phyloP scores from a whole-genome alignment of 2,329 filamentous ascomycete species.

The Hymenoscyphus salicellus region DNA sequence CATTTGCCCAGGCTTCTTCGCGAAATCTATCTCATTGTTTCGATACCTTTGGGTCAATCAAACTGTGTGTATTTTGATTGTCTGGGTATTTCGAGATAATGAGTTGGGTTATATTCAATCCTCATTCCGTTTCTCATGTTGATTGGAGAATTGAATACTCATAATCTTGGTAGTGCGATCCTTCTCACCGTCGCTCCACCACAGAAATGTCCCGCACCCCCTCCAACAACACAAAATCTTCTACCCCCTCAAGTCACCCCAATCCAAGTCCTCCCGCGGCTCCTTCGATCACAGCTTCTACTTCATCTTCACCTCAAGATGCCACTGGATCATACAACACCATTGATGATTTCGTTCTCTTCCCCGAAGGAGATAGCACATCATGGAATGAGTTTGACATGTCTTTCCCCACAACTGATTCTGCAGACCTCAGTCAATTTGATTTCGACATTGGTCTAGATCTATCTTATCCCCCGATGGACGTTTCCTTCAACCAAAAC shows the following conservation, averaged over 20 bases:
- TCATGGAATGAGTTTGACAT: constrained; percentile 28
- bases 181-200: constrained; percentile 29
- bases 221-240: constrained; percentile 22
- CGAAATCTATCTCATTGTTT: background rate
- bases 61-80: background rate
- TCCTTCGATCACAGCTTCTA: background rate
- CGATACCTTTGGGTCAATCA: background rate
- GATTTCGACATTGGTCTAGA: constrained; percentile 26
- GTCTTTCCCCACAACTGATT: constrained; percentile 15
- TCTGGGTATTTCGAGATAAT: too few species aligned
- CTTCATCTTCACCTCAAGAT: constrained; percentile 15
- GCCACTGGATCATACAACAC: constrained; percentile 23
- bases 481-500: background rate
- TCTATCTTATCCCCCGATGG: background rate
- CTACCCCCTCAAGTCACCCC: constrained; percentile 18
- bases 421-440: constrained; percentile 25
- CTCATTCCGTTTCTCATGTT: background rate
- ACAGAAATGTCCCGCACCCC: constrained; percentile 28
- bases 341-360: constrained; percentile 34
- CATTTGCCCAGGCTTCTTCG: background rate
- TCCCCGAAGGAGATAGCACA: constrained; percentile 28
- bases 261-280: constrained; percentile 18
- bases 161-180: constrained; percentile 29
- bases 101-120: background rate
- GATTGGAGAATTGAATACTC: background rate